These are phyloP conservation scores for Gracilaria caudata DNA, from an alignment of 23 red algal species.

Conservation along the genomic window DNA sequence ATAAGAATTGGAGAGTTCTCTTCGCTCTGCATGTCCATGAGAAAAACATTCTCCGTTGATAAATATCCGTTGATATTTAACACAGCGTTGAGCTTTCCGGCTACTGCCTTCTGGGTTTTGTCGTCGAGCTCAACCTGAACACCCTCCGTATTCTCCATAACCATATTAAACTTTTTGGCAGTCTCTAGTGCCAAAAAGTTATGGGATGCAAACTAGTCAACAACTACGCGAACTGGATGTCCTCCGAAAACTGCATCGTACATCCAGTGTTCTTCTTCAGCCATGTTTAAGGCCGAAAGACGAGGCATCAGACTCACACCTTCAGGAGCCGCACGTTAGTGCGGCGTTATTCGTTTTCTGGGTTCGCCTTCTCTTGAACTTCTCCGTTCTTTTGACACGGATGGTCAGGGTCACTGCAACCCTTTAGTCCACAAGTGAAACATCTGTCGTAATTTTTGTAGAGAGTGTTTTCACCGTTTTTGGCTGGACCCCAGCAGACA, in stretches of 20 bases:
- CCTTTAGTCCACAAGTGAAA: conserved; percentile 1
- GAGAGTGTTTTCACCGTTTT: conserved; percentile 15
- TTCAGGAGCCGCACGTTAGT: background rate
- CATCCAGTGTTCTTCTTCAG: conserved; percentile 10
- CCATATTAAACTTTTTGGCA: conserved; percentile 16
- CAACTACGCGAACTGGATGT: background rate
- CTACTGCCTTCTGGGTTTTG: background rate
- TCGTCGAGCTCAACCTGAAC: conserved; percentile 46
- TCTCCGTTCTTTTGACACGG: background rate
- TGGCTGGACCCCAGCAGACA: conserved; percentile 19
- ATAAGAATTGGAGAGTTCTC: background rate
- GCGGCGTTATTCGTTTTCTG: conserved; percentile 29
- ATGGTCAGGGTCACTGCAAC: conserved; percentile 18
- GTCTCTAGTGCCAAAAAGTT: conserved; percentile 14
- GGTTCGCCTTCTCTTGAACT: background rate
- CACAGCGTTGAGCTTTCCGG: background rate
- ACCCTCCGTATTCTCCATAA: background rate
- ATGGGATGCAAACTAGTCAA: conserved; percentile 13
- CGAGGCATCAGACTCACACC: background rate
- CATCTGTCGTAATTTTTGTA: conserved; percentile 29
- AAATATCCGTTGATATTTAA: conserved; percentile 2
- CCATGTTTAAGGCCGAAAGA: conserved; percentile 1
- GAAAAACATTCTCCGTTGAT: conserved; percentile 4
- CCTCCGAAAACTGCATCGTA: conserved; percentile 10
- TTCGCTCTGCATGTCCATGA: background rate